A percentile compares a stretch with the other conserved stretches of the same genome.
These are phyloP conservation scores for Colletotrichum falcatum DNA, from an alignment of 2,329 filamentous ascomycete species.

Conservation along the genomic window DNA sequence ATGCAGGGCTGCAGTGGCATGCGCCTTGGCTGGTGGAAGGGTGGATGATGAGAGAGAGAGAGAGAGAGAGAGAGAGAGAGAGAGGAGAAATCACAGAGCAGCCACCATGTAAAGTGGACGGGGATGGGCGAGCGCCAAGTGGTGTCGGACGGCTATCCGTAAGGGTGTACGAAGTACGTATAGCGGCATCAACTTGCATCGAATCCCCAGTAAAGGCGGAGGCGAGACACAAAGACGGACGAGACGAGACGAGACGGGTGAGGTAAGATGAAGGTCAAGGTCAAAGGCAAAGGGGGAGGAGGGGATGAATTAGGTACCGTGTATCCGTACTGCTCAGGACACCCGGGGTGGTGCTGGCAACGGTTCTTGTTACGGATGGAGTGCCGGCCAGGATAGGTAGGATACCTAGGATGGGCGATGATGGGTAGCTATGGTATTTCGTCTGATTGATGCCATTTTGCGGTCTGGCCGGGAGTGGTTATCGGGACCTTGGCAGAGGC, in stretches of 20 bases:
- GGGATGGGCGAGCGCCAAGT: constrained; percentile 24
- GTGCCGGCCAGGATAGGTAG: constrained; percentile 8
- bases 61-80: background rate
- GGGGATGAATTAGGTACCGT: constrained; percentile 14
- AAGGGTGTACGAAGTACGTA: constrained; percentile 35
- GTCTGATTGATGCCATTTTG: constrained; percentile 39
- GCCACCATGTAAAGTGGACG: constrained; percentile 5
- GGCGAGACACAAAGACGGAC: constrained; percentile 23
- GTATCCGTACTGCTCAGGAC: background rate
- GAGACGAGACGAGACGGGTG: constrained; percentile 22
- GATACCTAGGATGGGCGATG: constrained; percentile 8
- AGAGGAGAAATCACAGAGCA: background rate
- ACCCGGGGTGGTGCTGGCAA: background rate
- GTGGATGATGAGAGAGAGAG: constrained; percentile 10
- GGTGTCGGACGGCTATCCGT: constrained; percentile 37
- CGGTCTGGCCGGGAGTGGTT: constrained; percentile 23
- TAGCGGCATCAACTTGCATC: constrained; percentile 34
- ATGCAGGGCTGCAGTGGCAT: constrained; percentile 40
- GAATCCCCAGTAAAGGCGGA: constrained; percentile 38
- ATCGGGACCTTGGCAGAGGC: constrained; percentile 25
- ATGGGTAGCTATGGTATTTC: constrained; percentile 33
- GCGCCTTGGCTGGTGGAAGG: constrained; percentile 37
- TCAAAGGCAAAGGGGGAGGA: constrained; percentile 24
- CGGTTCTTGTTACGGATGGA: constrained; percentile 5
- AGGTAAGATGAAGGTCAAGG: constrained; percentile 30